Conservation (phyloP, 495 filamentous ascomycete species). For the Lophiostoma macrostomum region DNA sequence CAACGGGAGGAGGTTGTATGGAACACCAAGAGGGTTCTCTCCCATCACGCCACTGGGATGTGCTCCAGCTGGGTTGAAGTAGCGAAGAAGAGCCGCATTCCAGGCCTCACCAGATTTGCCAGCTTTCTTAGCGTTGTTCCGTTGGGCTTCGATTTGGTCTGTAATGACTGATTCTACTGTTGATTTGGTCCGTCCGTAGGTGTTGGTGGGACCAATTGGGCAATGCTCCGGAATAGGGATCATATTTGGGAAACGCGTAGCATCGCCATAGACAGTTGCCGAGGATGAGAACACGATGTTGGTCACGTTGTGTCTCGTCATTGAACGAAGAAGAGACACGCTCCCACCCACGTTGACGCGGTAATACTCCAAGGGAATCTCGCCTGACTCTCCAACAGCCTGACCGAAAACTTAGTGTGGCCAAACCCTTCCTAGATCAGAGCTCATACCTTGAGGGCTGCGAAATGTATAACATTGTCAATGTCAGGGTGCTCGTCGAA, state of each 20-base stretch:
- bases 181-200: slow-evolving; percentile 93
- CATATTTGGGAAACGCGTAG: slow-evolving; percentile 94
- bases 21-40: slow-evolving; percentile 92
- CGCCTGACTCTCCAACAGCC: slow-evolving; percentile 94
- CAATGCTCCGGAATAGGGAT: slow-evolving; percentile 97
- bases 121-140: slow-evolving; percentile 75
- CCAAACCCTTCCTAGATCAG: too few relatives aligned
- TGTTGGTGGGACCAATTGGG: slow-evolving; percentile 93
- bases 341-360: slow-evolving; percentile 92
- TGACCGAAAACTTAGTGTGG: slow-evolving; percentile 37
- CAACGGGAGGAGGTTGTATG: slow-evolving; percentile 92
- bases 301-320: slow-evolving; percentile 82
- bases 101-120: slow-evolving; percentile 74
- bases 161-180: slow-evolving; percentile 87
- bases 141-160: slow-evolving; percentile 83
- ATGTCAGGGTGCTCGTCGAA: slow-evolving; percentile 88
- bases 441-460: slow-evolving; percentile 85
- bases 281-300: slow-evolving; percentile 98
- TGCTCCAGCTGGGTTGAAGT: slow-evolving; percentile 96
- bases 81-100: slow-evolving; percentile 91
- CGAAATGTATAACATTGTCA: slow-evolving; percentile 97
- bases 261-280: slow-evolving; percentile 96
- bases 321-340: slow-evolving; percentile 79
- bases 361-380: slow-evolving; percentile 97
- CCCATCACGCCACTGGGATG: slow-evolving; percentile 98